Base-by-base conservation (phyloP, 331 rosid genomes). In the Acacia pycnantha region DNA sequence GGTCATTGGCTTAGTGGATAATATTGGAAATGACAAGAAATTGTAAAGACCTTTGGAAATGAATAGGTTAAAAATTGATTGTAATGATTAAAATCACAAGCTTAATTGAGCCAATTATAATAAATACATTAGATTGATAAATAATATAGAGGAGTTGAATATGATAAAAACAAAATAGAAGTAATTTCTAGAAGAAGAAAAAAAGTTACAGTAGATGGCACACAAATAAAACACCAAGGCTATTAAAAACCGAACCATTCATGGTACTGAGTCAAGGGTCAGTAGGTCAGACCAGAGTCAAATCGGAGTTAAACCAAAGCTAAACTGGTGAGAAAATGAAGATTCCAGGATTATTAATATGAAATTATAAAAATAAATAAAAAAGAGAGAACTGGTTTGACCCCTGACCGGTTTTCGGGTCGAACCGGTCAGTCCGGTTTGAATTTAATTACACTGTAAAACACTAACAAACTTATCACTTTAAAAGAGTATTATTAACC, bases 331-430 rank as follows among this genome's bases (percentile, higher is more conserved):
- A 33, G 5, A 33, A 4, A 33, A 0, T 31, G 4, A 31, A 31
- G 33, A 31, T 31, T 31, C 3, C 4, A 31, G 4, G 1, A 4
- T 31, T 31, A 31, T 31, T 31, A 31, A 31, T 31, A 31, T 31
- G 4, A 31, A 31, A 31, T 31, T 2, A 2, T 31, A 31, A 31
- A 2, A 29, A 2, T 1, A 31, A 31, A 0, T 2, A 31, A 2
- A 2, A 31, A 0, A 31, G 33, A 3, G 1, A 27, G 33, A 31
- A 2, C 33, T 4, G 4, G 5, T 33, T 33, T 33, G 37, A 33
- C 37, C 3, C 0, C 5, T 3, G 0, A 0, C 5, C 0, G 0
- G 5, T 33, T 33, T 33, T 31, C 33, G 0, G 0, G 33, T 4
- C 4, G 0, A 31, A 33, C 0, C 37, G 5, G 5, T 5, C 37